Evolutionary conservation across 192 early-diverging fungal species (phyloP), one percentile per base, ranked within the genome.

Genomic region (Dispira simplex): DNA sequence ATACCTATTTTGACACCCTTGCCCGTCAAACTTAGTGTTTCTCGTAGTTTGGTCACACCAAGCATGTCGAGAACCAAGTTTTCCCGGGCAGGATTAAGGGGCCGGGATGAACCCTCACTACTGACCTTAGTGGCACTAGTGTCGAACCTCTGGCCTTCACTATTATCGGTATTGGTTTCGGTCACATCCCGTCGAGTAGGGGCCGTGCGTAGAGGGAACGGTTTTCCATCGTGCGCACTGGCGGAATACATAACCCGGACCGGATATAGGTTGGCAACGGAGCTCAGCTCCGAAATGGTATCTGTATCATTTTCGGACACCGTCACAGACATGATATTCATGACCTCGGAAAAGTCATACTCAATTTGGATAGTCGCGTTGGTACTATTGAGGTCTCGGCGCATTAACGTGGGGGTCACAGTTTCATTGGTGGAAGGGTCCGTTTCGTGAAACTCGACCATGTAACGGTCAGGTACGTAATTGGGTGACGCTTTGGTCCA

Each of bases 1-100:
- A 89, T 68, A 60, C 83, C 85, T 46, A 89, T 75, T 45, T 76
- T 76, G 59, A 89, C 63, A 11, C 84, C 85, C 66, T 78, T 76
- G 16, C 87, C 87, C 18, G 67, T 71, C 55, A 82, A 65, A 12
- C 74, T 76, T 53, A 81, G 70, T 8, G 75, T 65, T 9, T 67
- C 63, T 18, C 77, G 79, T 6, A 76, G 76, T 46, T 46, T 57
- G 43, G 71, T 63, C 0, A 85, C 81, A 10, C 81, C 81, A 9
- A 79, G 81, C 66, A 71, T 63, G 8, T 70, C 66, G 58, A 84
- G 81, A 27, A 67, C 58, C 53, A 72, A 74, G 28, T 62, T 65
- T 21, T 20, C 53, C 4, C 27, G 46, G 12, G 26, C 13, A 16
- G 3, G 47, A 21, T 27, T 16, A 47, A 20, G 12, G 5, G 47